Evolutionary conservation across 164 flowering plant species (phyloP).

Genomic region (Chloranthus sessilifolius): DNA sequence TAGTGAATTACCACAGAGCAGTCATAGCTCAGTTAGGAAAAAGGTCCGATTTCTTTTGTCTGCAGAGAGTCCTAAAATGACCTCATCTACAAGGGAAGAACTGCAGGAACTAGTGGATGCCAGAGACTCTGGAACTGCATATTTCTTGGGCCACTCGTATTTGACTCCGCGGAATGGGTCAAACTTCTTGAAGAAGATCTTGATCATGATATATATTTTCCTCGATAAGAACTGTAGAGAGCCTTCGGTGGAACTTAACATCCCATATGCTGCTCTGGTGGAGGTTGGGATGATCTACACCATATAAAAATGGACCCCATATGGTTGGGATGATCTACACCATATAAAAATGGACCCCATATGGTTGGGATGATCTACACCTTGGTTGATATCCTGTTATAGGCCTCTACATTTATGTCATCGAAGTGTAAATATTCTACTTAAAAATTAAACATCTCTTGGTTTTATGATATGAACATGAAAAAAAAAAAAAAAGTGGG

Average conservation of each 20-base stretch:
- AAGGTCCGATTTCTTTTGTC: constrained; percentile 50
- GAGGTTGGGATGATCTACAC: constrained; percentile 57
- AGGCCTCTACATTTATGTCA: too few relatives aligned
- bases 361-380: constrained; percentile 54
- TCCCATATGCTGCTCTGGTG: constrained; percentile 70
- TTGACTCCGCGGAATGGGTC: constrained; percentile 33
- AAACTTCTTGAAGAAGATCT: constrained; percentile 33
- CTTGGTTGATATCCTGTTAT: too few relatives aligned
- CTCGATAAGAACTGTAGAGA: constrained; percentile 55
- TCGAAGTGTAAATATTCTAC: too few relatives aligned
- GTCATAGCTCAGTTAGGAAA: constrained; percentile 9
- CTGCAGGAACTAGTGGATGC: constrained; percentile 57
- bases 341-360: too few relatives aligned
- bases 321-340: constrained; percentile 54
- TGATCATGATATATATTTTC: constrained; percentile 39
- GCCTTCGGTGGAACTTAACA: constrained; percentile 48
- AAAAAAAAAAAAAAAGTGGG: too few relatives aligned
- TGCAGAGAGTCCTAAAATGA: constrained; percentile 35
- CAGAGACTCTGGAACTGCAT: constrained; percentile 64
- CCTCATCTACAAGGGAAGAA: constrained; percentile 37
- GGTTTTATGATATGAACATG: too few relatives aligned
- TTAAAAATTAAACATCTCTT: too few relatives aligned
- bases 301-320: too few relatives aligned
- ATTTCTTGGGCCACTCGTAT: constrained; percentile 58
- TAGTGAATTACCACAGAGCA: constrained; percentile 8